Evolutionary conservation across 2,329 filamentous ascomycete species (phyloP), one percentile per base, ranked within the genome.

Genomic region (Chaetothyriales sp.): DNA sequence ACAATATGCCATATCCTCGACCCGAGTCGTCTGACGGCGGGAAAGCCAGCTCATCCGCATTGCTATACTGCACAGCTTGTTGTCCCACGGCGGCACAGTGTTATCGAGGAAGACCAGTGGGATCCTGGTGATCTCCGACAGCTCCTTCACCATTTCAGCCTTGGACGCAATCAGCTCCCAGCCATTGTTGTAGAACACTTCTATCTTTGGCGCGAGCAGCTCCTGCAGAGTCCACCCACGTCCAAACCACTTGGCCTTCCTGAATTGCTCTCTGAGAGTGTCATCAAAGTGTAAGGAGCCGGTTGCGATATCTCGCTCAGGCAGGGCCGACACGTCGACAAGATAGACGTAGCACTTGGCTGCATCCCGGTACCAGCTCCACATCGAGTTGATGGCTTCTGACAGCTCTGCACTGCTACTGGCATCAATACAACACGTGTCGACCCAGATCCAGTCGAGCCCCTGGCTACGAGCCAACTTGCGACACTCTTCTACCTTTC

Each of bases 1-100:
- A 7, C 65, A 71, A 40, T 74, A 74, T 0, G 70, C 69, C 15
- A 64, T 63, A 37, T 74, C 72, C 44, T 74, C 71, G 0, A 50
- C 3, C 2, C 64, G 51, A 0, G 60, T 63, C 0, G 69, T 71
- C 2, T 59, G 51, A 10, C 63, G 63, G 18, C 51, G 54, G 5
- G 66, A 66, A 40, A 62, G 67, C 68, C 64, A 72, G 4, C 63
- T 67, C 69, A 70, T 70, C 13, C 67, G 64, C 28, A 65, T 64
- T 0, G 69, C 68, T 40, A 70, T 28, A 28, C 51, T 52, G 19
- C 22, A 44, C 10, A 43, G 47, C 18, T 19, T 49, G 47, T 49
- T 40, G 19, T 49, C 47, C 4, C n/a, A 18, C n/a, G 47, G n/a
- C 22, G 47, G 5, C 20, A 43, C 47, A 19, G 47, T 19, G 29